phyloP scores from a whole-genome alignment of 495 filamentous ascomycete genomes.

The Xeromyces bisporus region DNA sequence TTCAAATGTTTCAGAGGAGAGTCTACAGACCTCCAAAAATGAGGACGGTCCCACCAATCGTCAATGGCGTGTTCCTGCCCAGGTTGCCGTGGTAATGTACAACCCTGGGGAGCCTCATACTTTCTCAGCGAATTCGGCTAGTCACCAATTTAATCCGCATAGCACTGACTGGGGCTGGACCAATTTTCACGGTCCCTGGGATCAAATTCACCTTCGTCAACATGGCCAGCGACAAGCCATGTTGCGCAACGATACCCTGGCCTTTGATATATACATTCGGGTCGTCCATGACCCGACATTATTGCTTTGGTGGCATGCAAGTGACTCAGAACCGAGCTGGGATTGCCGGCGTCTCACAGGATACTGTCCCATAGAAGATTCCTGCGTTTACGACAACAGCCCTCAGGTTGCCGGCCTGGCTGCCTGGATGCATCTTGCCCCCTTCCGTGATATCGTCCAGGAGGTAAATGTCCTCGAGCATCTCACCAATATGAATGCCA shows the following conservation, averaged over 20 bases:
- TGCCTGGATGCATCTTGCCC: constrained; percentile 40
- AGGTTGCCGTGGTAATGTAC: constrained; percentile 46
- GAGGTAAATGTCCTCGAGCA: constrained; percentile 32
- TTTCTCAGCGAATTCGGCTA: constrained; percentile 36
- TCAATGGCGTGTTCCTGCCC: constrained; percentile 38
- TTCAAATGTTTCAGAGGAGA: constrained; percentile 3
- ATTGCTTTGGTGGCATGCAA: constrained; percentile 45
- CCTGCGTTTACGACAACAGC: constrained; percentile 31
- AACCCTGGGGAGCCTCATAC: constrained; percentile 50
- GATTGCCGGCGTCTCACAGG: constrained; percentile 50
- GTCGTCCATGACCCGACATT: constrained; percentile 44
- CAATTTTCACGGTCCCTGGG: constrained; percentile 44
- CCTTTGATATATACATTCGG: constrained; percentile 47
- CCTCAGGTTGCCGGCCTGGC: constrained; percentile 36
- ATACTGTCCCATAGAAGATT: constrained; percentile 34
- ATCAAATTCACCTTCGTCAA: constrained; percentile 39
- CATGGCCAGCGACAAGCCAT: constrained; percentile 43
- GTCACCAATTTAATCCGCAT: constrained; percentile 41
- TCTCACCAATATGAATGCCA: constrained; percentile 26
- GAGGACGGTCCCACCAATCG: background rate
- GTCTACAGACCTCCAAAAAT: constrained; percentile 3
- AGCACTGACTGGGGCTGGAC: constrained; percentile 53
- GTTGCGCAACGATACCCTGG: constrained; percentile 44
- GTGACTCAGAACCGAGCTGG: constrained; percentile 53
- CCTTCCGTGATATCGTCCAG: constrained; percentile 40